Evolutionary conservation across 495 filamentous ascomycete genomes (phyloP), one percentile per base, ranked within the genome.

Genomic region (Clohesyomyces aquaticus): DNA sequence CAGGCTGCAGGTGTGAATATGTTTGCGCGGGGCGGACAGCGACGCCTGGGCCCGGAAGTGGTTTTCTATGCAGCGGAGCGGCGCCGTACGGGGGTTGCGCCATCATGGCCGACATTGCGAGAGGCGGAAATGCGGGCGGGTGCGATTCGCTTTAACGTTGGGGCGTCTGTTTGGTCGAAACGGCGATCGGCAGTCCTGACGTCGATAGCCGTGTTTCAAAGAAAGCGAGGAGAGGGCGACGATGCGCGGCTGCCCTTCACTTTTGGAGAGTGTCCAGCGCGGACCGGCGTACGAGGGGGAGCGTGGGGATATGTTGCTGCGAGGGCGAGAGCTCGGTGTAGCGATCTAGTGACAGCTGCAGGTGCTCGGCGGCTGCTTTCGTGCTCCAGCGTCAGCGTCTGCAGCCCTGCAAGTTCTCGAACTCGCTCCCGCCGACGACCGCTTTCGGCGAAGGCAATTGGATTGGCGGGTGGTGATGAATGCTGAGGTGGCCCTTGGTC

Each of bases 61-160:
- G 65, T 28, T 67, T 67, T 28, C 65, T 51, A 59, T 56, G 65
- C 14, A 63, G 9, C 9, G 42, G 26, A 42, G 47, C 1, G 19
- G 63, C 41, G 50, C 63, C 63, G 42, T 59, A 59, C 4, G 63
- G 35, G 4, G 63, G 63, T 53, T 51, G 53, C n/a, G 55, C 55
- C 25, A 32, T 48, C 47, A 66, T 59, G 55, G 56, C 29, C n/a
- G 48, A 55, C 63, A 61, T 66, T n/a, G n/a, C n/a, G n/a, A n/a
- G n/a, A n/a, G n/a, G n/a, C n/a, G n/a, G n/a, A n/a, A n/a, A n/a
- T n/a, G n/a, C n/a, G n/a, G n/a, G n/a, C n/a, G n/a, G n/a, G n/a
- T n/a, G 9, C 42, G 55, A 21, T 55, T 11, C 52, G 52, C 28
- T 18, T 18, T 8, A 29, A 28, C 6, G 12, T 29, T 27, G 6